These are phyloP conservation scores for Hymenochaete sp. DNA, from an alignment of 1,284 basidiomycete species.

Conservation along the genomic window DNA sequence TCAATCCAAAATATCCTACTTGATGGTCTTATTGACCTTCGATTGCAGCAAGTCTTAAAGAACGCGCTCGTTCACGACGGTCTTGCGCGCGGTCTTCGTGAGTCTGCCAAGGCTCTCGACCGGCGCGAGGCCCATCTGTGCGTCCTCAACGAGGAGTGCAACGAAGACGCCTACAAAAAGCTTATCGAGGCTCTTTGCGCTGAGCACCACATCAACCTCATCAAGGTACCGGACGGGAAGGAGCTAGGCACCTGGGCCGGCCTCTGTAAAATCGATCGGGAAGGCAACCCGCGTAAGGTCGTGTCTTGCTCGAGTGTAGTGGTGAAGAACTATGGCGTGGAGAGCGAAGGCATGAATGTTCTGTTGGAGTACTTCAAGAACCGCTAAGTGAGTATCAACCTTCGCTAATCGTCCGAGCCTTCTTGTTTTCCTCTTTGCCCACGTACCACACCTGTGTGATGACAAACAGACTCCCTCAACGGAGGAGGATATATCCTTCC, in stretches of 20 bases:
- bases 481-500: constrained; percentile 42
- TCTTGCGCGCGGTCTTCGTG: constrained; percentile 95
- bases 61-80: constrained; percentile 97
- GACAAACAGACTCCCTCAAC: constrained; percentile 87
- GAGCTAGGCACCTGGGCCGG: constrained; percentile 97
- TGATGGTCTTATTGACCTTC: neutral
- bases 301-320: constrained; percentile 96
- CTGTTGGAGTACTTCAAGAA: constrained; percentile 96
- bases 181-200: constrained; percentile 99
- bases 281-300: constrained; percentile 97
- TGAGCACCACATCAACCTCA: constrained; percentile 98
- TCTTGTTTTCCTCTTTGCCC: constrained; percentile 17
- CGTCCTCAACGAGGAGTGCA: constrained; percentile 98
- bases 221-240: constrained; percentile 98
- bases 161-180: constrained; percentile 99
- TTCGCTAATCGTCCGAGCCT: constrained; percentile 11
- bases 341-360: constrained; percentile 94
- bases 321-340: constrained; percentile 95
- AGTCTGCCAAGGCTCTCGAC: constrained; percentile 97
- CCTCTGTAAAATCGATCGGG: constrained; percentile 98
- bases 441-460: constrained; percentile 44
- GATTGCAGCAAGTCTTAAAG: constrained; percentile 79
- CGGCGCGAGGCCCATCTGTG: constrained; percentile 98
- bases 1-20: too few relatives aligned
- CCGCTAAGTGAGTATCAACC: constrained; percentile 47